A percentile compares a stretch with the other conserved stretches of the same genome.
Evolutionary conservation across 2,329 filamentous ascomycete species (phyloP).

Genomic region (Magnaporthales sp.): DNA sequence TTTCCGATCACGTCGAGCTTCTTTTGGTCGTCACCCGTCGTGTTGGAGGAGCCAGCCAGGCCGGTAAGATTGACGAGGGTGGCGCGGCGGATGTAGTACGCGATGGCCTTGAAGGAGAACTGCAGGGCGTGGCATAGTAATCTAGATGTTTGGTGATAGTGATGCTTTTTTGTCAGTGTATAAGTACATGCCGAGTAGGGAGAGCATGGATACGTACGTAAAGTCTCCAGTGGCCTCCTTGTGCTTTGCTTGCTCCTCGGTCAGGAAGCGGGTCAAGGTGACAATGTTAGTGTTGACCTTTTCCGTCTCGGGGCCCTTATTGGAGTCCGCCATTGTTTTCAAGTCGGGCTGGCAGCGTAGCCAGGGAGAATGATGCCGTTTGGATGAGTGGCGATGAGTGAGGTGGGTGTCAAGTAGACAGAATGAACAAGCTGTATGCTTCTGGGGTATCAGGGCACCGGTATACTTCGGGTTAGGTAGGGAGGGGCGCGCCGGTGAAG

Average conservation of each 20-base stretch:
- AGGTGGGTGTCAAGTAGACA: too few species aligned
- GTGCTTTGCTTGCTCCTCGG: slow-evolving; percentile 89
- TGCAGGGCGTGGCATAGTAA: slow-evolving; percentile 95
- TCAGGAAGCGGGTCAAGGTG: slow-evolving; percentile 90
- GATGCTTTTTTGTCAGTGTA: slow-evolving; percentile 9
- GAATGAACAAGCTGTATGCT: too few species aligned
- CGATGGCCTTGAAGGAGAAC: slow-evolving; percentile 99
- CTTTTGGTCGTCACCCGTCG: slow-evolving; percentile 96
- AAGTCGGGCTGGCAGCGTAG: not conserved
- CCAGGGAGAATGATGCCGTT: not conserved
- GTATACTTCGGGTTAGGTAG: not conserved
- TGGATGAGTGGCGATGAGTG: not conserved
- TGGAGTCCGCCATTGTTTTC: slow-evolving; percentile 17
- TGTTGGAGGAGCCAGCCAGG: slow-evolving; percentile 89
- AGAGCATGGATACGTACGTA: slow-evolving; percentile 54
- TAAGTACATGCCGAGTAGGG: slow-evolving; percentile 7
- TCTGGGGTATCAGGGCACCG: not conserved
- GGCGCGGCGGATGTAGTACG: slow-evolving; percentile 96
- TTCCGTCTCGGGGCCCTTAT: slow-evolving; percentile 50
- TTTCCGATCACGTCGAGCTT: slow-evolving; percentile 99
- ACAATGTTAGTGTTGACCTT: slow-evolving; percentile 94
- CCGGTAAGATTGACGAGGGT: slow-evolving; percentile 93
- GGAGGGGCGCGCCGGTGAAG: not conserved
- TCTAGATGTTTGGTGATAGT: slow-evolving; percentile 33
- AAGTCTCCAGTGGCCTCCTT: slow-evolving; percentile 96